Conservation (phyloP, 768 basidiomycete genomes). For the Termitomyces sp. region DNA sequence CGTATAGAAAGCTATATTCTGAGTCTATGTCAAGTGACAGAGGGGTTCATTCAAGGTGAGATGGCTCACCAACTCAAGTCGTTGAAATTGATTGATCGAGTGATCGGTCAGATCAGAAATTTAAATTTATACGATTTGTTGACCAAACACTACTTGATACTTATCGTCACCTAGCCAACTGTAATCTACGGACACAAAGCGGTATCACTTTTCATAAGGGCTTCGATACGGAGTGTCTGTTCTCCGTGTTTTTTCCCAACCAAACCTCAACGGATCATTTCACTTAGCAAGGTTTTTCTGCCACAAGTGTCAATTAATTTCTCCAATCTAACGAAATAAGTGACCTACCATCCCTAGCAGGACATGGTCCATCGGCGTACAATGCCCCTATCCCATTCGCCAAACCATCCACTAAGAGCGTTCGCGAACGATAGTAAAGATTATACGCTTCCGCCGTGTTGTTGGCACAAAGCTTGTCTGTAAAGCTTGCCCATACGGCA, state of each 20-base stretch:
- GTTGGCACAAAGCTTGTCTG: not conserved
- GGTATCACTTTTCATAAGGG: not conserved
- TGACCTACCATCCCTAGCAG: not conserved
- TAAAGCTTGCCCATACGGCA: constrained; percentile 1
- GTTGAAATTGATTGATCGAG: not conserved
- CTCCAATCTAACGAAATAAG: not conserved
- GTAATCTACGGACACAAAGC: not conserved
- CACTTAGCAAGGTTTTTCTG: not conserved
- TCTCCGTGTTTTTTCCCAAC: not conserved
- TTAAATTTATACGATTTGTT: no score
- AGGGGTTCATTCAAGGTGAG: not conserved
- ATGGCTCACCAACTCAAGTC: not conserved
- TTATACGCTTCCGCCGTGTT: not conserved
- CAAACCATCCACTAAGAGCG: not conserved
- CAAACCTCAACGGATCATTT: not conserved
- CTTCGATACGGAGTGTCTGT: not conserved
- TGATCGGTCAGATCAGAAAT: not conserved
- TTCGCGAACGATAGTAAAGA: not conserved
- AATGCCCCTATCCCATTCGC: not conserved
- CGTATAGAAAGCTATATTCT: not conserved
- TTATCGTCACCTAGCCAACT: not conserved
- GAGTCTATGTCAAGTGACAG: not conserved
- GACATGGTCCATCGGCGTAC: not conserved
- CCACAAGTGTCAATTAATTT: no score
- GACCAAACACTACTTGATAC: not conserved